Conservation (phyloP, 2,329 filamentous ascomycete genomes). For the Colletotrichum magnum region DNA sequence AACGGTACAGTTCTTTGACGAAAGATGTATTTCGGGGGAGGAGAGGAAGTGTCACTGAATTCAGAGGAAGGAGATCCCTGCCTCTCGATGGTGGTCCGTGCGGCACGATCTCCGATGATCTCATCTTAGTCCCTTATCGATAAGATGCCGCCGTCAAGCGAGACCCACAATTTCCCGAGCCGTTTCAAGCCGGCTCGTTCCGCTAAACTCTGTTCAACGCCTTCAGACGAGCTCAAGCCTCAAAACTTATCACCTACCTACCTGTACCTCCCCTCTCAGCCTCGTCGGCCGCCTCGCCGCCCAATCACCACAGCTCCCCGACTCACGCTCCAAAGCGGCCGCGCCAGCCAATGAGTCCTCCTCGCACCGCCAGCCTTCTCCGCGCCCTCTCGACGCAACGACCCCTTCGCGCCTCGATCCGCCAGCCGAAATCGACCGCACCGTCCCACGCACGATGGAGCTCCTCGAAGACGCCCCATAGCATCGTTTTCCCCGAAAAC, state of each 20-base stretch:
- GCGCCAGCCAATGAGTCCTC: no score
- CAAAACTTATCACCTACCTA: no score
- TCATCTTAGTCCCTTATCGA: conserved; percentile 17
- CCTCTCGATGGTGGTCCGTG: not conserved
- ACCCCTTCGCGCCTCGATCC: not conserved
- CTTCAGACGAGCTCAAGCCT: not conserved
- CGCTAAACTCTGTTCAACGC: conserved; percentile 30
- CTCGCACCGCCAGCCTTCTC: not conserved
- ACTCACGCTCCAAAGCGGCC: no score
- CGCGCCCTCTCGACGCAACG: not conserved
- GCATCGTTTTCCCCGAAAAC: conserved; percentile 24
- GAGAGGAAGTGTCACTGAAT: no score
- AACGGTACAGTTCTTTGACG: no score
- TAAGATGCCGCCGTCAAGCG: conserved; percentile 22
- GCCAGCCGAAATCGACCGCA: not conserved
- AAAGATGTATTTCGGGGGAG: no score
- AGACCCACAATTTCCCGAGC: not conserved
- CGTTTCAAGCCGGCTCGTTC: conserved; percentile 27
- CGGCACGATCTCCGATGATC: not conserved
- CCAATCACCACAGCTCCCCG: no score
- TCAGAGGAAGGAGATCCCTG: no score
- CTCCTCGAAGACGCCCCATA: conserved; percentile 21
- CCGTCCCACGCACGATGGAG: conserved; percentile 19
- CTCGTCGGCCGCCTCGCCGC: not conserved
- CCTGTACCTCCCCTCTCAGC: no score